These are phyloP conservation scores for Hyaloscypha hepaticicola DNA, from an alignment of 495 filamentous ascomycete species.

Conservation along the genomic window DNA sequence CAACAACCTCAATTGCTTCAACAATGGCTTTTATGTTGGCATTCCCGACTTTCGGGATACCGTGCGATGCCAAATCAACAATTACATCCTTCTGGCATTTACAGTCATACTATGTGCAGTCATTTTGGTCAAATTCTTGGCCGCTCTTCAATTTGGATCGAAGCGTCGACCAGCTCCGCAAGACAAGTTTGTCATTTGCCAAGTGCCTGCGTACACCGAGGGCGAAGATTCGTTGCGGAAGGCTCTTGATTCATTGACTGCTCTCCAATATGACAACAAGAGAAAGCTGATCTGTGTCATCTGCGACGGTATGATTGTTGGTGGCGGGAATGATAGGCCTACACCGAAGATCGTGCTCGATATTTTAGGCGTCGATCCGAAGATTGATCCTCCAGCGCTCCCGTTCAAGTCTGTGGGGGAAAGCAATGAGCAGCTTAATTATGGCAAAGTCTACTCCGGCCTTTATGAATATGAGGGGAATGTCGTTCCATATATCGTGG, in stretches of 20 bases:
- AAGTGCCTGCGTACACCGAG: conserved; percentile 97
- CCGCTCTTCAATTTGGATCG: conserved; percentile 89
- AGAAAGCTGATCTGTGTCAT: conserved; percentile 90
- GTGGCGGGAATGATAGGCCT: conserved; percentile 92
- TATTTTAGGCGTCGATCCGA: conserved; percentile 94
- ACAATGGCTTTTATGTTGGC: conserved; percentile 81
- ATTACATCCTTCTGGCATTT: conserved; percentile 86
- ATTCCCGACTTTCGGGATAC: conserved; percentile 79
- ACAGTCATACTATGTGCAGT: conserved; percentile 77
- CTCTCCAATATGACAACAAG: conserved; percentile 96
- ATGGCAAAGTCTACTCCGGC: conserved; percentile 97
- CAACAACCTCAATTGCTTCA: conserved; percentile 72
- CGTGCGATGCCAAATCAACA: conserved; percentile 81
- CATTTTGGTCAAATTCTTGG: conserved; percentile 85
- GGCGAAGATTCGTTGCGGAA: conserved; percentile 92
- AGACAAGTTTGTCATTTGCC: conserved; percentile 98
- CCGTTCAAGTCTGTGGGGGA: conserved; percentile 89
- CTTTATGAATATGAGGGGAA: conserved; percentile 97
- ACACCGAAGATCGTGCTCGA: conserved; percentile 97
- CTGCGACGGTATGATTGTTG: conserved; percentile 95
- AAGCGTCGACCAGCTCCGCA: conserved; percentile 87
- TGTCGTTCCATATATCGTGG: conserved; percentile 91
- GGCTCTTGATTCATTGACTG: conserved; percentile 90
- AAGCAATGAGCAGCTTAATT: conserved; percentile 92
- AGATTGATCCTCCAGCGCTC: conserved; percentile 90